phyloP scores from a whole-genome alignment of 1,139 yeast genomes.

The Hemisphaericaspora subhashii region DNA sequence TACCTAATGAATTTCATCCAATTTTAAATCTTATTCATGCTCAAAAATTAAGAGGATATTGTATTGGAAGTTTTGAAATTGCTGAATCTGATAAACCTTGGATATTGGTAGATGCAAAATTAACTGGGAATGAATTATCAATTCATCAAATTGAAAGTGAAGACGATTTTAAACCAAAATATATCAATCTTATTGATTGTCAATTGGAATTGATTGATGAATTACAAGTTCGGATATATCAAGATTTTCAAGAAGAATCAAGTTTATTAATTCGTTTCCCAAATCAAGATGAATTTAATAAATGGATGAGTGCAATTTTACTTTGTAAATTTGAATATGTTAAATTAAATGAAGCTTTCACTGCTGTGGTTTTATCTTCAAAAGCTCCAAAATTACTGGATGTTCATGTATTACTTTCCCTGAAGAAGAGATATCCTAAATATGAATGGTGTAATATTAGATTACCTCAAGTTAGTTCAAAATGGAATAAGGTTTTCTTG shows the following conservation, averaged over 20 bases:
- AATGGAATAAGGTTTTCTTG: conserved; percentile 54
- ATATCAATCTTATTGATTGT: conserved; percentile 52
- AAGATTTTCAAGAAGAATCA: conserved; percentile 39
- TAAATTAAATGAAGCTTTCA: conserved; percentile 54
- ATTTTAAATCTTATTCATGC: conserved; percentile 44
- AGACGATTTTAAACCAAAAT: conserved; percentile 45
- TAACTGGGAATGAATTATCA: conserved; percentile 54
- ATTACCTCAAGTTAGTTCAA: conserved; percentile 54
- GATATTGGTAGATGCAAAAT: conserved; percentile 44
- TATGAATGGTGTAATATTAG: conserved; percentile 59
- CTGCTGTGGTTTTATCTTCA: conserved; percentile 56
- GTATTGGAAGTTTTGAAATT: conserved; percentile 32
- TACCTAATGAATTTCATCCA: conserved; percentile 43
- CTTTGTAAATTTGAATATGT: conserved; percentile 51
- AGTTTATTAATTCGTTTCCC: conserved; percentile 34
- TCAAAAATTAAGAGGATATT: conserved; percentile 41
- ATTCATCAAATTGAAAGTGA: conserved; percentile 43
- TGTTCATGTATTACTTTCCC: conserved; percentile 50
- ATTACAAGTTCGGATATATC: conserved; percentile 34
- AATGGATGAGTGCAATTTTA: conserved; percentile 48
- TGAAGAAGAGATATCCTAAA: conserved; percentile 44
- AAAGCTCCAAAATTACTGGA: conserved; percentile 56
- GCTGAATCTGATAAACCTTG: conserved; percentile 20
- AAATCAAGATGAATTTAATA: conserved; percentile 30
- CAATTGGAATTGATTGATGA: conserved; percentile 25